These are phyloP conservation scores for Fagopyrum tataricum DNA, from an alignment of 148 eudicot species.

Conservation along the genomic window DNA sequence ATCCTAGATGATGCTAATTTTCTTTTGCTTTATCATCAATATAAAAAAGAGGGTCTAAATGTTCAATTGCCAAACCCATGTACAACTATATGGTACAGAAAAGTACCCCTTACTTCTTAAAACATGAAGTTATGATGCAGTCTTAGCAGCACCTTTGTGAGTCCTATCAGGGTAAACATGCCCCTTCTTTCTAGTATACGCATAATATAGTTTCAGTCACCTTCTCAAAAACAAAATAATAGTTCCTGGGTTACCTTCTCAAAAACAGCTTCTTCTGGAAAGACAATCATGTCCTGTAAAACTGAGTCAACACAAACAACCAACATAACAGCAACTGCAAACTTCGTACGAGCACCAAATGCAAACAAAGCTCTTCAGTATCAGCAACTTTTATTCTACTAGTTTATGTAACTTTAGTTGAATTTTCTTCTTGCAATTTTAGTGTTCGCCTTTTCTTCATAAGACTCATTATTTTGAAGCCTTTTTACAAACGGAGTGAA, in stretches of 20 bases:
- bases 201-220: neutral
- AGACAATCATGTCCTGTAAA: slow-evolving; percentile 78
- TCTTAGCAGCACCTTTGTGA: too few relatives aligned
- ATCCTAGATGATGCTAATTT: neutral
- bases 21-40: neutral
- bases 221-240: neutral
- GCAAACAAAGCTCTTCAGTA: neutral
- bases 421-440: too few relatives aligned
- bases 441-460: neutral
- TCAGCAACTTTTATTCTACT: neutral
- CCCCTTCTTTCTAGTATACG: neutral
- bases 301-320: slow-evolving; percentile 36
- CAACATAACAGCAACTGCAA: slow-evolving; percentile 6
- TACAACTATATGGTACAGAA: too few relatives aligned
- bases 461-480: neutral
- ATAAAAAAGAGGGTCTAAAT: neutral
- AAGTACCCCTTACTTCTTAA: too few relatives aligned
- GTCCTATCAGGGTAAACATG: too few relatives aligned
- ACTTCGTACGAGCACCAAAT: neutral
- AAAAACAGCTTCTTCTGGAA: slow-evolving; percentile 83
- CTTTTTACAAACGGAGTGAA: neutral
- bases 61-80: too few relatives aligned
- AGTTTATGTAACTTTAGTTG: neutral
- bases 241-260: slow-evolving; percentile 55
- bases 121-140: fast-evolving